Conservation (phyloP, 1,284 basidiomycete species). For the Caloboletus firmus region DNA sequence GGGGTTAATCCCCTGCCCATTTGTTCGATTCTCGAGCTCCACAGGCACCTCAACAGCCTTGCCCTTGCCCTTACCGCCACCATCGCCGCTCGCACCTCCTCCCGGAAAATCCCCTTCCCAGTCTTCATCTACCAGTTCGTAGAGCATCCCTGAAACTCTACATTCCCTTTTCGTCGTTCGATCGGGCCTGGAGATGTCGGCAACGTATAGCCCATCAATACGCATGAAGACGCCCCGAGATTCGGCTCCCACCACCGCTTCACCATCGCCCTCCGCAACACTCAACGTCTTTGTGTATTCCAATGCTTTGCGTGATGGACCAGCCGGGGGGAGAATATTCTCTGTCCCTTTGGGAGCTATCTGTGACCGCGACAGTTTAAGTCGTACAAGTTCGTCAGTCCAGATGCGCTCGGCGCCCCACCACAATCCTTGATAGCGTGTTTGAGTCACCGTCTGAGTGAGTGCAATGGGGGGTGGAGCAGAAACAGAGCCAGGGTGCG, state of each 20-base stretch:
- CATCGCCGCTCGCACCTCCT: neutral
- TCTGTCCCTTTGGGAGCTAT: constrained; percentile 62
- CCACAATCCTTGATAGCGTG: constrained; percentile 79
- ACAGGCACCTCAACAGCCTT: constrained; percentile 26
- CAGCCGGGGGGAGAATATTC: constrained; percentile 58
- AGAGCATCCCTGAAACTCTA: constrained; percentile 65
- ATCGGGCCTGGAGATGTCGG: constrained; percentile 42
- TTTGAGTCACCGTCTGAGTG: constrained; percentile 44
- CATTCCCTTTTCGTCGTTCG: constrained; percentile 51
- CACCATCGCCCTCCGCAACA: constrained; percentile 22
- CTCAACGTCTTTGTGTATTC: constrained; percentile 33
- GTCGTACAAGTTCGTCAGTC: constrained; percentile 80
- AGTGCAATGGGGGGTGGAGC: constrained; percentile 26
- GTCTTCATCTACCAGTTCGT: constrained; percentile 69
- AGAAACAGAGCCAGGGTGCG: constrained; percentile 6
- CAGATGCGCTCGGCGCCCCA: constrained; percentile 89
- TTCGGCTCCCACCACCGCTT: constrained; percentile 50
- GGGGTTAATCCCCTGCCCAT: constrained; percentile 9
- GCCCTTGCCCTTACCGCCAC: constrained; percentile 31
- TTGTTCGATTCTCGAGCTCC: constrained; percentile 4
- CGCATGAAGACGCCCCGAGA: constrained; percentile 67
- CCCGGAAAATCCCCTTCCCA: constrained; percentile 50
- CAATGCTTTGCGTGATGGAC: constrained; percentile 46
- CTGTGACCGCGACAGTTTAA: constrained; percentile 65
- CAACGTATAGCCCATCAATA: constrained; percentile 59